These are phyloP conservation scores for Coprinopsis cinerea DNA, from an alignment of 768 basidiomycete species.

Conservation along the genomic window DNA sequence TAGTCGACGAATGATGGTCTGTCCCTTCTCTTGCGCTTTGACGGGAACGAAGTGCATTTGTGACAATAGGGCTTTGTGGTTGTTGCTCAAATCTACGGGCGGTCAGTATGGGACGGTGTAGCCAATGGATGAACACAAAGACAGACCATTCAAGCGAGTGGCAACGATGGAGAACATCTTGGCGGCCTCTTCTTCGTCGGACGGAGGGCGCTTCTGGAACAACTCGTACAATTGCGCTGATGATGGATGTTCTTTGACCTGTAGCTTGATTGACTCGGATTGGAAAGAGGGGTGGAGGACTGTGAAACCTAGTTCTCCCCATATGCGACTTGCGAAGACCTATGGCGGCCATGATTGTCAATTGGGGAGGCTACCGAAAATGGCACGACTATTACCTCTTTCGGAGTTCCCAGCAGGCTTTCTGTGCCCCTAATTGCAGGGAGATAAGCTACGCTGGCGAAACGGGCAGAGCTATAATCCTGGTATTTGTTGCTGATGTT, in stretches of 20 bases:
- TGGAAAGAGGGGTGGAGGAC: conserved; percentile 51
- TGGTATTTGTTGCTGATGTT: conserved; percentile 58
- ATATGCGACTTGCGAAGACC: conserved; percentile 67
- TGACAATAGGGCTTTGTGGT: no score
- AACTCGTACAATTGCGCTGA: conserved; percentile 55
- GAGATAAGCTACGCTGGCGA: conserved; percentile 64
- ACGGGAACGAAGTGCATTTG: conserved; percentile 64
- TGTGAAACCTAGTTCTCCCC: conserved; percentile 72
- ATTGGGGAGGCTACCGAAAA: conserved; percentile 12
- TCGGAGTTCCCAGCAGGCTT: conserved; percentile 52
- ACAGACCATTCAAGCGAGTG: conserved; percentile 36
- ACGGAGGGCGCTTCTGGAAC: conserved; percentile 52
- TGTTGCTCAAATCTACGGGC: no score
- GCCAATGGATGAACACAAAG: not conserved
- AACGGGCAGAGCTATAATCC: conserved; percentile 51
- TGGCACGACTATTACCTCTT: no score
- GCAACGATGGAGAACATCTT: conserved; percentile 68
- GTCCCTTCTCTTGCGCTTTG: conserved; percentile 24
- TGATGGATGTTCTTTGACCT: conserved; percentile 66
- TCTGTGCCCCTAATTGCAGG: conserved; percentile 58
- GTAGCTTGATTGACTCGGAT: conserved; percentile 56
- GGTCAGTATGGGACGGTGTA: conserved; percentile 2
- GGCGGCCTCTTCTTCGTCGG: conserved; percentile 46
- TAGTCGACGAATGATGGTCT: conserved; percentile 34
- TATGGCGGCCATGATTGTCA: conserved; percentile 21